A percentile compares a stretch with the other conserved stretches of the same genome.
phyloP scores from a whole-genome alignment of 2,329 filamentous ascomycete genomes.

The Penicillium sp. region DNA sequence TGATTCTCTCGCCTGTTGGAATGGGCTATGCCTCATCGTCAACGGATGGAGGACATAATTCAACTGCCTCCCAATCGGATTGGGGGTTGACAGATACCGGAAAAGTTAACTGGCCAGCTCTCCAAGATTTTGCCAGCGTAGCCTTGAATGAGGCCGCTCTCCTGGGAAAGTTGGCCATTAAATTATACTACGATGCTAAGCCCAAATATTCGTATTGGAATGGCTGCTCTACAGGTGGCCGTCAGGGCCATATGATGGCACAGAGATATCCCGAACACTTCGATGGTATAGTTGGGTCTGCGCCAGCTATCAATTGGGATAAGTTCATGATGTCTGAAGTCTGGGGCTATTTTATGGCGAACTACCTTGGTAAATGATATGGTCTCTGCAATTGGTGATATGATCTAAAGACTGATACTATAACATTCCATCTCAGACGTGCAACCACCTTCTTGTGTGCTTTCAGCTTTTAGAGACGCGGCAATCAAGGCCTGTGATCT shows the following conservation, averaged over 20 bases:
- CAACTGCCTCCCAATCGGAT: neutral
- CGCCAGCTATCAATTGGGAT: conserved; percentile 10
- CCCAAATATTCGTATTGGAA: conserved; percentile 25
- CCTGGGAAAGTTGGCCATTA: conserved; percentile 33
- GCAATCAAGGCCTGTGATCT: conserved; percentile 44
- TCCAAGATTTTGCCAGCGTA: conserved; percentile 40
- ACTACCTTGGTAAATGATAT: conserved; percentile 4
- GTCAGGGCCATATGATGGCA: conserved; percentile 40
- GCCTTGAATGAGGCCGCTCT: conserved; percentile 39
- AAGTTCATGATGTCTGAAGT: conserved; percentile 23
- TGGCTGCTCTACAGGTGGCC: conserved; percentile 29
- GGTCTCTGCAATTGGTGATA: neutral
- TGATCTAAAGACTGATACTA: neutral
- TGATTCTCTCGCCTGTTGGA: conserved; percentile 3
- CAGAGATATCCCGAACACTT: conserved; percentile 53
- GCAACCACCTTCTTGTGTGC: conserved; percentile 35
- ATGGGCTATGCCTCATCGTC: conserved; percentile 8
- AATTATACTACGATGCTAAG: conserved; percentile 33
- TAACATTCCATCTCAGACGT: neutral
- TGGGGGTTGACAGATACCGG: conserved; percentile 4
- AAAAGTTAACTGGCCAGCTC: neutral
- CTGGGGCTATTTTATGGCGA: conserved; percentile 31
- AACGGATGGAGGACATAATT: conserved; percentile 9
- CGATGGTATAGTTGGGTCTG: neutral
- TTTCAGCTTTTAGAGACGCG: conserved; percentile 39